Evolutionary conservation across 768 basidiomycete species (phyloP).

Genomic region (Daedaleopsis sinensis): DNA sequence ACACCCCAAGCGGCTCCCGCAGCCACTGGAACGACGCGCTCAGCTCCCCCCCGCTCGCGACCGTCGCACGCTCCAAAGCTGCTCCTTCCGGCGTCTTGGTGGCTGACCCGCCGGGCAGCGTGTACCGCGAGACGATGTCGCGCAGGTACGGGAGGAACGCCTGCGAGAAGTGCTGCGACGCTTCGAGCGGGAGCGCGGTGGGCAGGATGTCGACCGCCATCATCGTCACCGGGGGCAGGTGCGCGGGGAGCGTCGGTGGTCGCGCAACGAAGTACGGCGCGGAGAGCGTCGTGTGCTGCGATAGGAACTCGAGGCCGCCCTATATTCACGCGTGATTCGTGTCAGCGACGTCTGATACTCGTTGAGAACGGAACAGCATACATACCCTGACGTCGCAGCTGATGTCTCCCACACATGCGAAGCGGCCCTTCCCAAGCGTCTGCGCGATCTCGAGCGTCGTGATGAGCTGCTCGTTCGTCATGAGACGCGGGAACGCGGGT

Average conservation of each 20-base stretch:
- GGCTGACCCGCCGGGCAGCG: conserved; percentile 9
- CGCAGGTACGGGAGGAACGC: conserved; percentile 71
- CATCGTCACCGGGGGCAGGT: conserved; percentile 66
- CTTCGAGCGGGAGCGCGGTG: conserved; percentile 79
- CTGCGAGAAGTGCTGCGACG: conserved; percentile 74
- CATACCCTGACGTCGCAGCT: conserved; percentile 83
- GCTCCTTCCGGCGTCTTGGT: conserved; percentile 34
- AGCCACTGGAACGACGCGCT: conserved; percentile 61
- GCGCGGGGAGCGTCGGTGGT: conserved; percentile 42
- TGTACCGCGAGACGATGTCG: conserved; percentile 50
- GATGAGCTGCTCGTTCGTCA: conserved; percentile 66
- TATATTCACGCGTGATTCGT: neutral
- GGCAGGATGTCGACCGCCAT: conserved; percentile 94
- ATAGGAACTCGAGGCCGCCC: conserved; percentile 87
- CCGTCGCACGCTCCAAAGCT: conserved; percentile 71
- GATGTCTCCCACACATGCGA: conserved; percentile 81
- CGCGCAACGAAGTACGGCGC: conserved; percentile 66
- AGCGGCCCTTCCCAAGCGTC: conserved; percentile 55
- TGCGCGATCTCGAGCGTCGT: conserved; percentile 52
- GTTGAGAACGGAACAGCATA: neutral
- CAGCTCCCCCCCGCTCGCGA: conserved; percentile 63
- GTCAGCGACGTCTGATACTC: neutral
- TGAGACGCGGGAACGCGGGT: conserved; percentile 73
- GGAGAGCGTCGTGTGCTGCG: conserved; percentile 75
- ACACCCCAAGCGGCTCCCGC: conserved; percentile 49